These are phyloP conservation scores for Dendrobium officinale DNA, from an alignment of 106 monocot species.

Conservation along the genomic window DNA sequence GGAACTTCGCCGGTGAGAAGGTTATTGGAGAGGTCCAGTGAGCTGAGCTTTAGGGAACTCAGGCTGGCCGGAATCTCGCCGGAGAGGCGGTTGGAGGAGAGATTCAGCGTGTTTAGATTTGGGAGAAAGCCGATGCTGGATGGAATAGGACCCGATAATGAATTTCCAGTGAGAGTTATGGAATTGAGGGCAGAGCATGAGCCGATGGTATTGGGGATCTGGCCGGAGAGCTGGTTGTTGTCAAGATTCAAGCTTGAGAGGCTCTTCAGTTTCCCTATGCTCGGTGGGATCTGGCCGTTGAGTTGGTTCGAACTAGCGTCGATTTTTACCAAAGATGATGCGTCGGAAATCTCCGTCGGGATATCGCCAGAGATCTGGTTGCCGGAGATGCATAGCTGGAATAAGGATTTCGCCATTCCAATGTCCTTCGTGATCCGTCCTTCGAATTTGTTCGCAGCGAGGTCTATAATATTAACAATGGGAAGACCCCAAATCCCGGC, in stretches of 20 bases:
- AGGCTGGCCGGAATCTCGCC: slow-evolving; percentile 38
- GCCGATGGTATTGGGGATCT: slow-evolving; percentile 32
- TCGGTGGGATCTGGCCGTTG: slow-evolving; percentile 34
- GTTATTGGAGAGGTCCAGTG: slow-evolving; percentile 27
- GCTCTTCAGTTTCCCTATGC: slow-evolving; percentile 25
- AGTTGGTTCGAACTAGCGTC: slow-evolving; percentile 29
- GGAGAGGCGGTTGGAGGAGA: slow-evolving; percentile 38
- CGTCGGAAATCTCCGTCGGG: slow-evolving; percentile 40
- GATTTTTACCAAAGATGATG: slow-evolving; percentile 26
- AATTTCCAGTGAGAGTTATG: slow-evolving; percentile 36
- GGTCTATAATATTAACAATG: slow-evolving; percentile 36
- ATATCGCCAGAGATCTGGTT: slow-evolving; percentile 48
- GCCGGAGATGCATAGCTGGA: slow-evolving; percentile 22
- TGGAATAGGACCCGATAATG: slow-evolving; percentile 43
- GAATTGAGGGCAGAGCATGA: slow-evolving; percentile 22
- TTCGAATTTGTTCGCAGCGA: slow-evolving; percentile 31
- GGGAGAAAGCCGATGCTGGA: slow-evolving; percentile 21
- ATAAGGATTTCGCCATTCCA: slow-evolving; percentile 27
- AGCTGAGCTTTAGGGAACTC: slow-evolving; percentile 20
- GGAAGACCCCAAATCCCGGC: slow-evolving; percentile 64
- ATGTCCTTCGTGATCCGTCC: slow-evolving; percentile 31
- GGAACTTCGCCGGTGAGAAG: slow-evolving; percentile 26
- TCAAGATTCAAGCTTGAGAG: slow-evolving; percentile 21
- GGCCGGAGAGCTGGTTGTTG: slow-evolving; percentile 33
- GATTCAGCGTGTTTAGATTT: slow-evolving; percentile 29